Percentiles rank a stretch among this genome's conserved stretches.
phyloP scores from a whole-genome alignment of 306 rosid species.

The Delonix regia region DNA sequence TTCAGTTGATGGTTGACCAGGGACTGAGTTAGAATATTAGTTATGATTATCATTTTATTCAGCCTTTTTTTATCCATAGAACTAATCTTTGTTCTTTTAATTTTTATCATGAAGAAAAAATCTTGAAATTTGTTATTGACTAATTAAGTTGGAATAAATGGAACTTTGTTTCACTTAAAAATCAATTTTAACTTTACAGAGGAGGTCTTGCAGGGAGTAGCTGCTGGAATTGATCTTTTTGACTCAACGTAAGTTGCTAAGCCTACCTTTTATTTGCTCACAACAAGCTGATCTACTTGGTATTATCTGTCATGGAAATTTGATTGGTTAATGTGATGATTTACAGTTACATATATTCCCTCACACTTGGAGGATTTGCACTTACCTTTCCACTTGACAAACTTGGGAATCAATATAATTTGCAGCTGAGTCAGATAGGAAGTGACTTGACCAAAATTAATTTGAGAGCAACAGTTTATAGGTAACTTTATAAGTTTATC shows the following conservation, averaged over 20 bases:
- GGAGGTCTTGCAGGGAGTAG: conserved; percentile 93
- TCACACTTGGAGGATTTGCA: conserved; percentile 86
- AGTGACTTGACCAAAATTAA: conserved; percentile 75
- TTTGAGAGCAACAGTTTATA: conserved; percentile 75
- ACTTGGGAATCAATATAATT: conserved; percentile 42
- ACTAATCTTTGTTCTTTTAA: not conserved
- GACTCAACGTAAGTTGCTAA: conserved; percentile 74
- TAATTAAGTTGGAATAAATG: conserved; percentile 26
- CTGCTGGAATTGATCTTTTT: conserved; percentile 86
- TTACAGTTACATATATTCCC: conserved; percentile 72
- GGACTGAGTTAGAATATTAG: conserved; percentile 11
- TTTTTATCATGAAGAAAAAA: not conserved
- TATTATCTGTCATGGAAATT: conserved; percentile 21
- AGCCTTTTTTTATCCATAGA: conserved; percentile 16
- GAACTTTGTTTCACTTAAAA: conserved; percentile 28
- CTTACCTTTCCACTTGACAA: conserved; percentile 69
- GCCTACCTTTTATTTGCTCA: conserved; percentile 23
- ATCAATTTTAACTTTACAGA: conserved; percentile 58
- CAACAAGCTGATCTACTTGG: not conserved
- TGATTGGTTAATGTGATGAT: conserved; percentile 24
- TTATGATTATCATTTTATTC: not conserved
- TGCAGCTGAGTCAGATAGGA: conserved; percentile 46
- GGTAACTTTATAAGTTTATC: conserved; percentile 46
- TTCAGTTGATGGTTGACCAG: not conserved
- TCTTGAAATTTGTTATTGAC: conserved; percentile 11